Evolutionary conservation across 1,284 basidiomycete genomes (phyloP).

Genomic region (Hypsizygus ulmarius): DNA sequence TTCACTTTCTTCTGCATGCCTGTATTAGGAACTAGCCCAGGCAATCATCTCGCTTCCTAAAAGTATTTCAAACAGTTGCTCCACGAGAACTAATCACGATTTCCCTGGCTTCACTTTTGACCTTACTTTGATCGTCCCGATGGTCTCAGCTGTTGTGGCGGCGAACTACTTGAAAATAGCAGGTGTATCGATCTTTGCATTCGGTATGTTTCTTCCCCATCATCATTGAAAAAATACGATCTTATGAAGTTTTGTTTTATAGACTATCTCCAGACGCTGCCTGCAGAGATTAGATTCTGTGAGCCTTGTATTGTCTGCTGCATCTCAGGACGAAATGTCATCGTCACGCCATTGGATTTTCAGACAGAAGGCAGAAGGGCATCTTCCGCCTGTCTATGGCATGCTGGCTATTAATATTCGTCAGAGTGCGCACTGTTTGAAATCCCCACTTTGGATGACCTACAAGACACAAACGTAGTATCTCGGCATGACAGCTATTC

Average conservation of each 20-base stretch:
- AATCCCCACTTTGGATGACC: background rate
- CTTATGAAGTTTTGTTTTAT: background rate
- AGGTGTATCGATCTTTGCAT: conserved; percentile 19
- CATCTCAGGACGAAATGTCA: background rate
- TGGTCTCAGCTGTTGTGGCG: conserved; percentile 9
- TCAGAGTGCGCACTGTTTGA: conserved; percentile 11
- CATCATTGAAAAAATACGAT: background rate
- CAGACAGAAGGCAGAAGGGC: conserved; percentile 18
- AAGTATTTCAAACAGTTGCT: too few relatives aligned
- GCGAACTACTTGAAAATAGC: conserved; percentile 21
- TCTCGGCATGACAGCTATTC: conserved; percentile 19
- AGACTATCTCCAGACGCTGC: conserved; percentile 21
- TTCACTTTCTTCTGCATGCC: too few relatives aligned
- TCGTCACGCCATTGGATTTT: background rate
- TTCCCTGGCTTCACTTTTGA: background rate
- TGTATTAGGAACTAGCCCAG: too few relatives aligned
- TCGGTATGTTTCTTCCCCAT: conserved; percentile 10
- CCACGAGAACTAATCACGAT: too few relatives aligned
- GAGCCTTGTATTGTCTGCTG: background rate
- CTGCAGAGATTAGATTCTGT: conserved; percentile 20
- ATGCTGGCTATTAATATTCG: conserved; percentile 20
- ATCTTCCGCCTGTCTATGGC: conserved; percentile 17
- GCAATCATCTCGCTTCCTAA: too few relatives aligned
- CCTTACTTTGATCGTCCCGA: too few relatives aligned
- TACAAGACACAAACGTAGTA: conserved; percentile 9